Base-by-base conservation (phyloP, 2,329 filamentous ascomycete genomes). In the Onygenales sp. region DNA sequence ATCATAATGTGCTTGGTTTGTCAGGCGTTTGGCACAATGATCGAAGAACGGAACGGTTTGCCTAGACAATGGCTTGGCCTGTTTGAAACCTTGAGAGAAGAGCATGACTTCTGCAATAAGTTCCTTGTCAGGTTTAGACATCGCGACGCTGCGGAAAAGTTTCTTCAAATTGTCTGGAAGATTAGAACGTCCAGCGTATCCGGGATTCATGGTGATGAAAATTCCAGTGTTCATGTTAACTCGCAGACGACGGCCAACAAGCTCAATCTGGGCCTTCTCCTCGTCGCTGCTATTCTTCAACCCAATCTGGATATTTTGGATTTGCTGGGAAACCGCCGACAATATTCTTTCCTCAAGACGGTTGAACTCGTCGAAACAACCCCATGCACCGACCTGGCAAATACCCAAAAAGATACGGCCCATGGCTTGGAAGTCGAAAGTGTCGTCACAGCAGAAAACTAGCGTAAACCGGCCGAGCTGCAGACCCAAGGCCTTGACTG, bases 171-270 rank as follows among this genome's bases (percentile, higher is more conserved):
- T 99, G 74, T 99, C 93, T 2, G 93, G 93, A 65, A 99, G 75
- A 72, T 98, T 98, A 49, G 93, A 99, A 71, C 93, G 88, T 54
- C 93, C 93, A 51, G 93, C 93, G 72, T 99, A 99, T 51, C 93
- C 93, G 69, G 93, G 93, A 70, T 99, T 99, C 94, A 99, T 98
- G 40, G 93, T 99, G 69, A 99, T 98, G 76, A 99, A 99, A 67
- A 99, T 93, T 62, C 93, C 93, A 49, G 94, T 97, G 67, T 96
- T 95, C 56, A 81, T 79, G 64, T 95, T 94, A 60, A 99, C 93
- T 58, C 80, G 83, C 47, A 98, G 79, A 61, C 94, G 90, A 52
- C 93, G 87, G 48, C 92, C 92, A 52, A 97, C 87, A 17, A 99
- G 78, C 68, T 98, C 93, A 61, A 98, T 97, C 66, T 96, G 87